Percentiles rank a stretch among this genome's conserved stretches.
These are phyloP conservation scores for Aspergillus sp. DNA, from an alignment of 2,329 filamentous ascomycete species.

Conservation along the genomic window DNA sequence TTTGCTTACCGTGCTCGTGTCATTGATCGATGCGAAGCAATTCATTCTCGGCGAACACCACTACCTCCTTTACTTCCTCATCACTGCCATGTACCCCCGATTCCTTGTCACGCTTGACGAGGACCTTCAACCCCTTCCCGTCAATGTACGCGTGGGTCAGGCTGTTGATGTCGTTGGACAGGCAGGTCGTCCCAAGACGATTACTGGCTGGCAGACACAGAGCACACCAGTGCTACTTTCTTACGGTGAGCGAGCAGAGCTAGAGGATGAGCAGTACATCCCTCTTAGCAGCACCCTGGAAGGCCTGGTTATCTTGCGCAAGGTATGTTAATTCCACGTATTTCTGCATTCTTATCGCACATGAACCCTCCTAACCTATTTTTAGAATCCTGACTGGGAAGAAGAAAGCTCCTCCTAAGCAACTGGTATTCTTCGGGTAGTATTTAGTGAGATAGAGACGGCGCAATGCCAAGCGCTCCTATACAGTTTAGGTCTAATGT, in stretches of 20 bases:
- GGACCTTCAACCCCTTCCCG: constrained; percentile 85
- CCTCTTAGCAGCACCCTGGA: constrained; percentile 88
- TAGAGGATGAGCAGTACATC: constrained; percentile 97
- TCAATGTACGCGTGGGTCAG: constrained; percentile 96
- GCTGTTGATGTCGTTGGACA: constrained; percentile 98
- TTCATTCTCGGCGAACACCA: constrained; percentile 73
- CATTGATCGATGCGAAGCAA: constrained; percentile 92
- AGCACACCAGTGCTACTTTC: constrained; percentile 94
- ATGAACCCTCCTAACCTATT: constrained; percentile 24
- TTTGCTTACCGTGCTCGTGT: constrained; percentile 83
- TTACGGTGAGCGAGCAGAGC: constrained; percentile 92
- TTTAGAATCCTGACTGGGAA: constrained; percentile 49
- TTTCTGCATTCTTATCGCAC: background rate
- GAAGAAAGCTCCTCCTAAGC: constrained; percentile 33
- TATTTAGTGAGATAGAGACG: constrained; percentile 19
- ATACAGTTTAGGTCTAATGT: constrained; percentile 34
- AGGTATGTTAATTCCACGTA: constrained; percentile 61
- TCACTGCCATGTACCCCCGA: constrained; percentile 93
- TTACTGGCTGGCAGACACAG: constrained; percentile 99
- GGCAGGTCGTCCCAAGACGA: constrained; percentile 95
- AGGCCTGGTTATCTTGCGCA: constrained; percentile 91
- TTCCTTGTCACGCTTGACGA: constrained; percentile 97
- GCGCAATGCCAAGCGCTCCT: constrained; percentile 22
- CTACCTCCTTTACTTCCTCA: constrained; percentile 96
- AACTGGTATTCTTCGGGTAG: constrained; percentile 20